Percentiles rank a stretch among this genome's conserved stretches.
phyloP scores from a whole-genome alignment of 2,329 filamentous ascomycete species.

The Epichloe amarillans region DNA sequence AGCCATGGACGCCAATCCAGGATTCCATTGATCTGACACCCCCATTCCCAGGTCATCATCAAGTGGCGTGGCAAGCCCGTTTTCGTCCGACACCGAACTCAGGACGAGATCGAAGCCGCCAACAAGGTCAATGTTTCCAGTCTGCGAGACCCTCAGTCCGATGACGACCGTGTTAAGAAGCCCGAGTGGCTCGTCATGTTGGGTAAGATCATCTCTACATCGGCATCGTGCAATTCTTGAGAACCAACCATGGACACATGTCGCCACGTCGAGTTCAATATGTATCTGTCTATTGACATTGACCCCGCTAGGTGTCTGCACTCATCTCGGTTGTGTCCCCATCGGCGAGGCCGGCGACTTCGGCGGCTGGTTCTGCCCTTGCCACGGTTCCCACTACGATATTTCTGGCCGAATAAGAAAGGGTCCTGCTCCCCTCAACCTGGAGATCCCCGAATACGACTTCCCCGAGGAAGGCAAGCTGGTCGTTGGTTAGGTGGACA shows the following conservation, averaged over 20 bases:
- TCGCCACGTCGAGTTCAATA: background rate
- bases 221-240: background rate
- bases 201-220: conserved; percentile 38
- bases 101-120: conserved; percentile 86
- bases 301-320: conserved; percentile 68
- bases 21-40: background rate
- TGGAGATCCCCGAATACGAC: conserved; percentile 85
- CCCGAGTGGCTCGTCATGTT: conserved; percentile 99
- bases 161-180: conserved; percentile 90
- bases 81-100: conserved; percentile 97
- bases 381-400: conserved; percentile 99
- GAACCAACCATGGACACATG: background rate
- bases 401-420: conserved; percentile 97
- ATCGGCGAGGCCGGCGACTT: conserved; percentile 98
- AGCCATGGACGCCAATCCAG: background rate
- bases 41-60: conserved; percentile 68
- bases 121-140: conserved; percentile 71
- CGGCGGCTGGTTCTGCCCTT: conserved; percentile 99
- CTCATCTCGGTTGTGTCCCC: conserved; percentile 96
- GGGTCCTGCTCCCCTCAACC: conserved; percentile 92
- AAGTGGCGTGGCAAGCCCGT: conserved; percentile 99
- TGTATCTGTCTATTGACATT: background rate
- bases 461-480: conserved; percentile 84
- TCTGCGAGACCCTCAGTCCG: conserved; percentile 82
- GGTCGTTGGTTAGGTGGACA: conserved; percentile 67